These are phyloP conservation scores for Amanita phalloides DNA, from an alignment of 768 basidiomycete genomes.

Conservation along the genomic window DNA sequence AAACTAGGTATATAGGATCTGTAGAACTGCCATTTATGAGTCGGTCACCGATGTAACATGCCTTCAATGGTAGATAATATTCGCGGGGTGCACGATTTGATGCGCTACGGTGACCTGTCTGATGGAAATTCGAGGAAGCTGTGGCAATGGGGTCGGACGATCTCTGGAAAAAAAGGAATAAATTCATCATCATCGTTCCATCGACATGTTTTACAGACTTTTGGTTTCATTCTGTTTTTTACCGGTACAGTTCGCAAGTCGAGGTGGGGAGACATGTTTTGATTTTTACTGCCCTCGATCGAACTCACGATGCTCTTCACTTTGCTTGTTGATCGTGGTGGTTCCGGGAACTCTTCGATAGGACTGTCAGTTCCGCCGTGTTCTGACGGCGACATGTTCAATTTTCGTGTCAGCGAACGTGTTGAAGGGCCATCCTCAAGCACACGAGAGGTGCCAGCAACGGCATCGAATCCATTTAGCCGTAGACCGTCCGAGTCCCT, in stretches of 20 bases:
- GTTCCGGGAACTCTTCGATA: not conserved
- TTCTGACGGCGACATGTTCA: not conserved
- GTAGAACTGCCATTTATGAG: not conserved
- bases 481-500: not conserved
- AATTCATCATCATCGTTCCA: not conserved
- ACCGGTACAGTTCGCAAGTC: not conserved
- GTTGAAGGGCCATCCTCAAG: not conserved
- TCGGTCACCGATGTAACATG: not conserved
- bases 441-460: constrained; percentile 2
- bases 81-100: too few species aligned
- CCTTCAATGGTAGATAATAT: not conserved
- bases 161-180: not conserved
- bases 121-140: not conserved
- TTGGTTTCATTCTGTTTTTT: not conserved
- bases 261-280: not conserved
- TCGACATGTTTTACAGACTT: not conserved
- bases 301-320: not conserved
- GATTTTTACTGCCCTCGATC: not conserved
- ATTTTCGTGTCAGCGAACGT: not conserved
- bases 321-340: not conserved
- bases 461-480: too few species aligned
- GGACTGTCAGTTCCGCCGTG: not conserved
- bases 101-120: not conserved
- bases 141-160: not conserved
- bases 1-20: not conserved